A percentile compares a stretch with the other conserved stretches of the same genome.
Evolutionary conservation across 768 basidiomycete species (phyloP).

Genomic region (Leccinum ochraceum): DNA sequence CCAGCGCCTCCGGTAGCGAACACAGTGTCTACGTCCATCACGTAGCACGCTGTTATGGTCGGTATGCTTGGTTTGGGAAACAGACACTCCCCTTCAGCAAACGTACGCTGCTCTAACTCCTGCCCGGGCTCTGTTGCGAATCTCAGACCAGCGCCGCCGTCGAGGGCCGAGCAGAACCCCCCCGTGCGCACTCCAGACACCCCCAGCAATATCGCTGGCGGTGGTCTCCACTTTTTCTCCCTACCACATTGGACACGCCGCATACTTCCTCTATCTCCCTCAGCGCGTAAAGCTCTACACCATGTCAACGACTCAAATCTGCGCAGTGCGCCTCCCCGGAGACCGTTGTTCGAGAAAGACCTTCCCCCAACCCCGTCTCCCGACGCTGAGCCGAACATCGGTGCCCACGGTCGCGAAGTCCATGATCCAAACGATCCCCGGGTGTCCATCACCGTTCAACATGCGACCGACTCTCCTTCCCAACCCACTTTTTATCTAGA

Average conservation of each 20-base stretch:
- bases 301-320: constrained; percentile 24
- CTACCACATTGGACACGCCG: constrained; percentile 66
- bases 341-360: constrained; percentile 41
- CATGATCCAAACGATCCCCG: constrained; percentile 9
- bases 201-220: constrained; percentile 39
- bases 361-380: constrained; percentile 47
- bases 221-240: constrained; percentile 56
- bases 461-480: constrained; percentile 35
- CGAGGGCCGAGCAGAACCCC: constrained; percentile 51
- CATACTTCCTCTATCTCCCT: constrained; percentile 32
- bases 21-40: neutral
- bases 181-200: constrained; percentile 45
- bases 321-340: constrained; percentile 15
- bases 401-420: constrained; percentile 3
- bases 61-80: constrained; percentile 38
- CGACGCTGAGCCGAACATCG: constrained; percentile 1
- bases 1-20: neutral
- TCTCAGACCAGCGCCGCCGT: constrained; percentile 32
- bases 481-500: constrained; percentile 62
- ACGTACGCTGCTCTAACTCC: constrained; percentile 24
- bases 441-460: constrained; percentile 23
- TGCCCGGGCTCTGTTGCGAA: constrained; percentile 34
- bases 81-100: constrained; percentile 35
- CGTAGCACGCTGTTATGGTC: constrained; percentile 34
- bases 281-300: constrained; percentile 30